A percentile compares a stretch with the other conserved stretches of the same genome.
Evolutionary conservation across 345 rosid genomes (phyloP).

Genomic region (Barbarea vulgaris): DNA sequence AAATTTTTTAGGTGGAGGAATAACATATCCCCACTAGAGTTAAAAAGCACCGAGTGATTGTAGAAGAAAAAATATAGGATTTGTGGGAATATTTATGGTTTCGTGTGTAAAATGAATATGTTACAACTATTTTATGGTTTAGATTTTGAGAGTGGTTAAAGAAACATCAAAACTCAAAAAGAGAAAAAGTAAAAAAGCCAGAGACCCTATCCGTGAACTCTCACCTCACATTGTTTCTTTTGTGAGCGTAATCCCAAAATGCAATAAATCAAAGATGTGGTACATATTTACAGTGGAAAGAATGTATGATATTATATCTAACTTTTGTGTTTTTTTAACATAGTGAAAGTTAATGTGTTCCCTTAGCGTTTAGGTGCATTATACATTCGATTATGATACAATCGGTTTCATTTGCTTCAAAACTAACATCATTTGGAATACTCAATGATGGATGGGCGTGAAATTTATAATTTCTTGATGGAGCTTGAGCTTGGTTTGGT

Average conservation of each 20-base stretch:
- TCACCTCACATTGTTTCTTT: not conserved
- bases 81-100: not conserved
- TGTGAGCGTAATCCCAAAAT: not conserved
- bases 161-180: not conserved
- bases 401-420: not conserved
- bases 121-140: not conserved
- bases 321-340: not conserved
- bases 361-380: not conserved
- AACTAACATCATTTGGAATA: not conserved
- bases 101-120: not conserved
- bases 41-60: constrained; percentile 1
- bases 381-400: not conserved
- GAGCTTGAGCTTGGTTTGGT: too few species aligned
- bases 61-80: not conserved
- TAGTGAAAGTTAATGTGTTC: not conserved
- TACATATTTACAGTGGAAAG: not conserved
- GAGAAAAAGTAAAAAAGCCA: not conserved
- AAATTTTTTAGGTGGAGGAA: not conserved
- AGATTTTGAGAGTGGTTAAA: not conserved
- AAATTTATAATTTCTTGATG: too few species aligned
- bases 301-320: not conserved
- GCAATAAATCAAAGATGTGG: not conserved
- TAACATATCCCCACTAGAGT: constrained; percentile 4
- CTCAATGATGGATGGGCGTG: too few species aligned
- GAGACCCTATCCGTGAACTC: not conserved